Evolutionary conservation across 352 stramenopile genomes (phyloP).

Genomic region (Saprolegnia diclina): DNA sequence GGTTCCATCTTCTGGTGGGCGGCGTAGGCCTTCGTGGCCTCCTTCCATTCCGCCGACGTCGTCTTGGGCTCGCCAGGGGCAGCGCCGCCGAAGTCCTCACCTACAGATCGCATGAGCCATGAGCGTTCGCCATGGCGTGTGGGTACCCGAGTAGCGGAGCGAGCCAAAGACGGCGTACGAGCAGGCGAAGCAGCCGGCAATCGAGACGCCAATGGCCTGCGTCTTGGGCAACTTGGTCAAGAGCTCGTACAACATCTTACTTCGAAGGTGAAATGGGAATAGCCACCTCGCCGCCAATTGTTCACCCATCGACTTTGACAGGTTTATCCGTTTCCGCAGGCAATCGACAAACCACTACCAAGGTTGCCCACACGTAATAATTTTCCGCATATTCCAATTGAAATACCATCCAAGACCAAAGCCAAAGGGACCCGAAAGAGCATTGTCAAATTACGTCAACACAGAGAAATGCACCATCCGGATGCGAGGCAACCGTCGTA

Average conservation of each 20-base stretch:
- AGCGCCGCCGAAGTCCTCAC: constrained; percentile 52
- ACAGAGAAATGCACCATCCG: constrained; percentile 21
- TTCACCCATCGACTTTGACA: constrained; percentile 12
- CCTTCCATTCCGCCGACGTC: constrained; percentile 68
- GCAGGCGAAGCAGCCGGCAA: constrained; percentile 36
- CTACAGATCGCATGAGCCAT: constrained; percentile 31
- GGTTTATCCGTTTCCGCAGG: constrained; percentile 13
- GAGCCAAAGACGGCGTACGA: constrained; percentile 47
- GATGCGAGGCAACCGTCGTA: constrained; percentile 2
- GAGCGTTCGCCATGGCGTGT: not conserved
- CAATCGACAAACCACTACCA: not conserved
- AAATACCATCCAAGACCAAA: constrained; percentile 1
- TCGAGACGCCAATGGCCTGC: constrained; percentile 46
- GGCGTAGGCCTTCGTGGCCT: constrained; percentile 66
- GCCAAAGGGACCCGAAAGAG: not conserved
- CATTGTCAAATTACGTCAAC: not conserved
- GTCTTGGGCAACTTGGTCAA: constrained; percentile 64
- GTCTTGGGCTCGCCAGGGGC: constrained; percentile 53
- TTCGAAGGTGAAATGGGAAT: constrained; percentile 12
- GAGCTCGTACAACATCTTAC: constrained; percentile 55
- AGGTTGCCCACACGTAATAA: constrained; percentile 1
- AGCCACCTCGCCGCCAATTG: constrained; percentile 21
- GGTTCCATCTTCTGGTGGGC: constrained; percentile 79
- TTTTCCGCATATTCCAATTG: constrained; percentile 9
- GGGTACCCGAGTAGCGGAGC: constrained; percentile 59